Evolutionary conservation across 2,329 filamentous ascomycete species (phyloP).

Genomic region (Exophiala sp.): DNA sequence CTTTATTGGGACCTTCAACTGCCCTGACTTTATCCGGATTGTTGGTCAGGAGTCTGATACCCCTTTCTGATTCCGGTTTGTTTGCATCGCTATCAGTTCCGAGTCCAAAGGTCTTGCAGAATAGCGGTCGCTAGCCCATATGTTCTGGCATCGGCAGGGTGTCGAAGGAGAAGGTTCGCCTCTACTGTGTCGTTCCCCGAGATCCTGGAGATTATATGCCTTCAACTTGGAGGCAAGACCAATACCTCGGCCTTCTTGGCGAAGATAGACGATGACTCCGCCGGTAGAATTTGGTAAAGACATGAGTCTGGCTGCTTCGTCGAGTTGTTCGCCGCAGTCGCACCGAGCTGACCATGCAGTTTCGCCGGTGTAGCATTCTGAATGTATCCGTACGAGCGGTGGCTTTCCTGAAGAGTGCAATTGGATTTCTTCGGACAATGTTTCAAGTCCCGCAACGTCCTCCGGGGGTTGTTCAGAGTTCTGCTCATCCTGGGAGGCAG

Average conservation of each 20-base stretch:
- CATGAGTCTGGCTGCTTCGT: slow-evolving; percentile 94
- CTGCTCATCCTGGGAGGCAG: slow-evolving; percentile 13
- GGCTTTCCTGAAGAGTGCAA: slow-evolving; percentile 33
- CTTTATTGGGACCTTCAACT: slow-evolving; percentile 82
- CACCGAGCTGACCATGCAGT: slow-evolving; percentile 97
- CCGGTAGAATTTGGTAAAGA: slow-evolving; percentile 59
- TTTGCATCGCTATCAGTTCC: slow-evolving; percentile 51
- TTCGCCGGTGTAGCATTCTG: slow-evolving; percentile 97
- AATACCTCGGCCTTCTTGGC: slow-evolving; percentile 93
- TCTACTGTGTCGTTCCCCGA: slow-evolving; percentile 97
- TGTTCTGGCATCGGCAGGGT: slow-evolving; percentile 88
- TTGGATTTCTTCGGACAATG: slow-evolving; percentile 9
- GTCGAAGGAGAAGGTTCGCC: slow-evolving; percentile 81
- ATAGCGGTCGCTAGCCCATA: slow-evolving; percentile 97
- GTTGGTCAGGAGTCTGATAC: slow-evolving; percentile 79
- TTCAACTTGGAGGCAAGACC: slow-evolving; percentile 93
- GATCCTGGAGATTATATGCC: slow-evolving; percentile 93
- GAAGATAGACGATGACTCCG: slow-evolving; percentile 89
- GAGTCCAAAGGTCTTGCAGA: slow-evolving; percentile 73
- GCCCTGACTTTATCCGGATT: slow-evolving; percentile 96
- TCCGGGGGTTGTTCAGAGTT: slow-evolving; percentile 7
- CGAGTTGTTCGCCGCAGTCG: slow-evolving; percentile 95
- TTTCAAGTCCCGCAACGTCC: slow-evolving; percentile 6
- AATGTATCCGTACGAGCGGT: slow-evolving; percentile 89
- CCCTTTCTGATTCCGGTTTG: slow-evolving; percentile 28